Evolutionary conservation across 2,329 filamentous ascomycete species (phyloP).

Genomic region (Cladophialophora chaetospira): DNA sequence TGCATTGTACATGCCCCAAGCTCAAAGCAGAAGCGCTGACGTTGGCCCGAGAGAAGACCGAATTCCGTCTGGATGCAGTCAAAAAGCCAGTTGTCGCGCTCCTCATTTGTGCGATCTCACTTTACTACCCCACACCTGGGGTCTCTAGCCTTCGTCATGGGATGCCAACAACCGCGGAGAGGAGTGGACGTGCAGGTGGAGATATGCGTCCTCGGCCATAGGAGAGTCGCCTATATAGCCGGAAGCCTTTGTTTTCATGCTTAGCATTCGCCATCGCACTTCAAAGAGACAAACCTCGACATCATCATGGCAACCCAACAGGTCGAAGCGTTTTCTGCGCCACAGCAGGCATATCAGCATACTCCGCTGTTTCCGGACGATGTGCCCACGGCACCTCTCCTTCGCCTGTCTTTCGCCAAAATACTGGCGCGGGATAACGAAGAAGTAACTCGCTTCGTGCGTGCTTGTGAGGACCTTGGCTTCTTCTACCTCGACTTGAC

Average conservation of each 20-base stretch:
- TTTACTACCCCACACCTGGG: constrained; percentile 16
- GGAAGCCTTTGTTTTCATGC: not conserved
- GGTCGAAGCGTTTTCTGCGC: constrained; percentile 23
- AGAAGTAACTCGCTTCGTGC: constrained; percentile 42
- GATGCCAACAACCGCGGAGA: constrained; percentile 10
- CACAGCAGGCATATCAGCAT: constrained; percentile 20
- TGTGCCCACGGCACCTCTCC: constrained; percentile 47
- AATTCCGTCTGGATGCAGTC: not conserved
- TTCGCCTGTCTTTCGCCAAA: constrained; percentile 45
- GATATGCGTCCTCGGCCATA: constrained; percentile 5
- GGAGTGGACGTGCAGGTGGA: constrained; percentile 15
- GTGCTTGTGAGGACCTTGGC: constrained; percentile 52
- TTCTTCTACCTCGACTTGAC: constrained; percentile 61
- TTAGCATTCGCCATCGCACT: not conserved
- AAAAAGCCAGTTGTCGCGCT: not conserved
- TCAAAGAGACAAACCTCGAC: not conserved
- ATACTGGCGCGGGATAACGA: constrained; percentile 40
- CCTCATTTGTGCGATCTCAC: not conserved
- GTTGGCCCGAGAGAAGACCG: not conserved
- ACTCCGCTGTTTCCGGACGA: constrained; percentile 46
- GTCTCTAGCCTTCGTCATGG: constrained; percentile 12
- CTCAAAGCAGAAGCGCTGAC: not conserved
- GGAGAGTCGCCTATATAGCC: constrained; percentile 2
- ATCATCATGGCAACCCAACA: constrained; percentile 21
- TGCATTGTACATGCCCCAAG: not conserved